A percentile compares a stretch with the other conserved stretches of the same genome.
Conservation (phyloP, 208 protist species). For the Wallacemonas sp. region DNA sequence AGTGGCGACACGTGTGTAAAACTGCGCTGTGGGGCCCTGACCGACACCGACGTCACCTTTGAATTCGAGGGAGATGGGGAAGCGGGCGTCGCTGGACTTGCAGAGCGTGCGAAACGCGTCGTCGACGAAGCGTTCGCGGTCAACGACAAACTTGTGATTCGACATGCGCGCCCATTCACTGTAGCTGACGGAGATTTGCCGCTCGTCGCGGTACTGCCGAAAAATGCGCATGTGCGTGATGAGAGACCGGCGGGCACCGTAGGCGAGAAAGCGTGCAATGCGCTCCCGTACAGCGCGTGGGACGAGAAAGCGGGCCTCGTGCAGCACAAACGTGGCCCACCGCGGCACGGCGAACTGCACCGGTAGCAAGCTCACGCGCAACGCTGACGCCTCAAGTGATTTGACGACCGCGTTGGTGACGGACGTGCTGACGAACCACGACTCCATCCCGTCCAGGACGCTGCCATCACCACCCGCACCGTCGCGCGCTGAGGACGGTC, state of each 20-base stretch:
- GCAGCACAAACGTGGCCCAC: constrained; percentile 80
- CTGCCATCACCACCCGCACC: constrained; percentile 12
- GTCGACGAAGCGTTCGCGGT: constrained; percentile 49
- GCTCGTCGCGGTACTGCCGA: constrained; percentile 43
- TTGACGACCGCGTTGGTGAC: constrained; percentile 53
- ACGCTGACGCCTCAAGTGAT: constrained; percentile 68
- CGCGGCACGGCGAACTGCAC: constrained; percentile 68
- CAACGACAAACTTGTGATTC: constrained; percentile 85
- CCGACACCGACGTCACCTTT: constrained; percentile 87
- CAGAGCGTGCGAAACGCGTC: constrained; percentile 67
- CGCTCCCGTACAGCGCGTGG: constrained; percentile 49
- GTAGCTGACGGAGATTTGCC: constrained; percentile 33
- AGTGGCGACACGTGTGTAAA: constrained; percentile 78
- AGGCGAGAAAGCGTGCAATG: constrained; percentile 75
- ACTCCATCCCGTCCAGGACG: constrained; percentile 14
- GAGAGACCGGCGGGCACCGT: constrained; percentile 72
- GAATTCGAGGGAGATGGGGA: constrained; percentile 88
- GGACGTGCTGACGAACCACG: constrained; percentile 48
- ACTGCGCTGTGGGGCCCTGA: constrained; percentile 88
- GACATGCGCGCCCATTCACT: constrained; percentile 67
- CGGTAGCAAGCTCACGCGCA: constrained; percentile 77
- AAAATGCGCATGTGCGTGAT: constrained; percentile 56
- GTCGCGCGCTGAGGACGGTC: constrained; percentile 18
- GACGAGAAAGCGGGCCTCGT: constrained; percentile 69
- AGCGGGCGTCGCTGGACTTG: constrained; percentile 61